Evolutionary conservation across 2,329 filamentous ascomycete genomes (phyloP), one percentile per base, ranked within the genome.

Genomic region (Diaporthe sp.): DNA sequence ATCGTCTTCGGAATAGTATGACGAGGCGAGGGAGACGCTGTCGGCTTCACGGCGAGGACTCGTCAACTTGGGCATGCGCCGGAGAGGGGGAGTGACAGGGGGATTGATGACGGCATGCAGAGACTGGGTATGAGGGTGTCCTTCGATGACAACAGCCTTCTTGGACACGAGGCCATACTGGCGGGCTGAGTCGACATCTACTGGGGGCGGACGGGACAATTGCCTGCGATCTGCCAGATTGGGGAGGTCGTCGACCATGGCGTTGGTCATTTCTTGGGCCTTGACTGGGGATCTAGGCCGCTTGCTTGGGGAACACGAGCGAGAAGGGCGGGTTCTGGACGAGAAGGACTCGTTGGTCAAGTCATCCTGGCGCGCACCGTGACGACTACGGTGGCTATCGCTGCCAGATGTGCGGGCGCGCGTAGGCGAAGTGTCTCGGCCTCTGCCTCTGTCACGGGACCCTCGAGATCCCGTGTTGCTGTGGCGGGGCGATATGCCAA

Each of bases 1-100:
- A 4, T 78, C 77, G 22, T 83, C 80, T 52, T 80, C 79, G 0
- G 82, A 83, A 64, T 84, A 84, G 42, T 78, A 69, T 13, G 82
- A 83, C 10, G 82, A 80, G n/a, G 47, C 61, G 10, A 22, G 25
- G 5, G 70, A 72, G 25, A 64, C 17, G 8, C 80, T 75, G 22
- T 80, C 77, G 25, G 80, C 75, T 25, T 74, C 68, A n/a, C 28
- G 40, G 17, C 42, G 61, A 57, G 70, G 68, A 47, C 61, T 72
- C 22, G 40, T 47, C 33, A 74, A 66, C 28, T 42, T 74, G n/a
- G 68, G 74, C 67, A 72, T 66, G 38, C 67, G 72, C 30, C 72
- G 74, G 7, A 72, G 74, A 47, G 74, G 74, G 30, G 57, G 71
- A 52, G 67, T 52, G 30, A 28, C 12, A 61, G 76, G 60, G 25